Base-by-base conservation (phyloP, 768 basidiomycete genomes). In the Naganishia antarctica region DNA sequence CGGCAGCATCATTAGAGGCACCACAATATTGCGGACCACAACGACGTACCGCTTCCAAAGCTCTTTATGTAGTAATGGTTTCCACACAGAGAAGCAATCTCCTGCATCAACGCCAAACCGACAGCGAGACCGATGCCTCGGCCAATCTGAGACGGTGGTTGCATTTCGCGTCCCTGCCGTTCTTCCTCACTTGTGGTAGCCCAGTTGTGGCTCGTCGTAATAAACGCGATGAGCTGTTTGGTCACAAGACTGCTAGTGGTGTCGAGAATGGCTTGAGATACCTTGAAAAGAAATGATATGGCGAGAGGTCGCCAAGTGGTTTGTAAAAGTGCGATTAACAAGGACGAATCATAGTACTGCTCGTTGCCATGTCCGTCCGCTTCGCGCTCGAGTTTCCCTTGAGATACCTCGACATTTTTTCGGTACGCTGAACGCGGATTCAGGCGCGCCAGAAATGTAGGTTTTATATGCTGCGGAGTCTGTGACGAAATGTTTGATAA, bases 51-150 rank as follows among this genome's bases (percentile, higher is more conserved):
- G 31, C 50, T 31, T 11, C 18, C 61, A 18, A 46, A 47, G 9
- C 29, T 34, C 25, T 28, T 43, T 15, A 45, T 41, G 28, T 23
- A 43, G 12, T 41, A 51, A n/a, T 44, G 28, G 16, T 44, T 57
- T 16, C 40, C 53, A 18, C 46, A 12, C 16, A 61, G n/a, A 45
- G 43, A 44, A 4, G 50, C 50, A 21, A 50, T 43, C 44, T 84
- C 81, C 80, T 86, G 85, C 85, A 86, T 86, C 0, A 74, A 78
- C 66, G 85, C 85, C 29, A 86, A 71, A 3, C 80, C 84, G 58
- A 84, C 78, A 0, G 81, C 85, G 0, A 86, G 72, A 6, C 85
- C 86, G 58, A 87, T 81, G 0, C 86, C 86, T 71, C 83, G 84
- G 0, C 85, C 85, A 41, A 86, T 79, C 0, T 83, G 82, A 34